Conservation (phyloP, 2,329 filamentous ascomycete species). For the Ampelomyces quisqualis region DNA sequence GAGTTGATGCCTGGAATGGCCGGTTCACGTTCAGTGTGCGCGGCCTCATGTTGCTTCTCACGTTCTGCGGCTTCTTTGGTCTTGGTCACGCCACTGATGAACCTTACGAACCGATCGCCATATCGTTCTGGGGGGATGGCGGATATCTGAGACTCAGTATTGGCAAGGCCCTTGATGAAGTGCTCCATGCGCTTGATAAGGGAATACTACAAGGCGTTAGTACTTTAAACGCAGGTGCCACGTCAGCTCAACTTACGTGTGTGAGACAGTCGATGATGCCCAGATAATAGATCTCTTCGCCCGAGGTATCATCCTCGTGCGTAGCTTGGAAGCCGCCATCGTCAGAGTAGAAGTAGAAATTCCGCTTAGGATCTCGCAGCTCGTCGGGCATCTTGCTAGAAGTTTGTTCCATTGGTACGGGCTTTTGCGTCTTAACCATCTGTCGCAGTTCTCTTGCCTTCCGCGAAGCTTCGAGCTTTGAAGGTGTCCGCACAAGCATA, state of each 20-base stretch:
- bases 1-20: conserved; percentile 43
- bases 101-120: conserved; percentile 89
- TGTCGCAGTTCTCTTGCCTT: conserved; percentile 89
- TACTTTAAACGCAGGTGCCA: not conserved
- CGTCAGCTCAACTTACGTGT: conserved; percentile 65
- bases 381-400: conserved; percentile 87
- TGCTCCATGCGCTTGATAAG: conserved; percentile 93
- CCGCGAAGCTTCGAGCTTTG: conserved; percentile 85
- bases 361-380: conserved; percentile 64
- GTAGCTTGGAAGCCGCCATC: conserved; percentile 93
- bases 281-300: conserved; percentile 94
- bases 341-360: conserved; percentile 87
- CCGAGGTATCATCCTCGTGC: conserved; percentile 80
- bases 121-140: conserved; percentile 88
- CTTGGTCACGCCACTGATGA: conserved; percentile 88
- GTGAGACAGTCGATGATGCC: conserved; percentile 98
- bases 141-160: conserved; percentile 83
- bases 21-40: conserved; percentile 40
- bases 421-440: conserved; percentile 89
- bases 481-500: conserved; percentile 83
- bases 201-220: conserved; percentile 68
- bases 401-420: conserved; percentile 85
- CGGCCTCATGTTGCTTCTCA: conserved; percentile 44
- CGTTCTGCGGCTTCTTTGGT: conserved; percentile 78
- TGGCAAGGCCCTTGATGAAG: conserved; percentile 91